Evolutionary conservation across 306 rosid species (phyloP).

Genomic region (Fagus sylvatica): DNA sequence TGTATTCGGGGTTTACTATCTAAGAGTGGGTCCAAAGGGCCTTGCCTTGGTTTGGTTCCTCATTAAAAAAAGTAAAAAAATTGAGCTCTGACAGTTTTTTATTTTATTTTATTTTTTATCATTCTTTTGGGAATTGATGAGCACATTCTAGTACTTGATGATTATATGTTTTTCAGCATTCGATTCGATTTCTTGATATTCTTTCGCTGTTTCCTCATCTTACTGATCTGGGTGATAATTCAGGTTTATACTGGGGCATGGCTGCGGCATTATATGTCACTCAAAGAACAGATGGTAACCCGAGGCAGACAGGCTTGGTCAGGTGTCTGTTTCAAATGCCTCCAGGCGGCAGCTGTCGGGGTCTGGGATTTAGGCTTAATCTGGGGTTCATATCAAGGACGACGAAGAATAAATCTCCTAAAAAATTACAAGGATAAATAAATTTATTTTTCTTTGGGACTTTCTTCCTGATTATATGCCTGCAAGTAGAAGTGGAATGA

Average conservation of each 20-base stretch:
- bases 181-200: not conserved
- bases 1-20: too few species aligned
- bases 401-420: slow-evolving; percentile 9
- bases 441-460: not conserved
- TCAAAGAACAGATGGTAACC: slow-evolving; percentile 44
- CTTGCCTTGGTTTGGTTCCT: too few species aligned
- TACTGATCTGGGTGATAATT: slow-evolving; percentile 17
- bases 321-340: slow-evolving; percentile 77
- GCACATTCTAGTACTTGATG: not conserved
- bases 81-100: not conserved
- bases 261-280: slow-evolving; percentile 69
- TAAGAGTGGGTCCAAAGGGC: too few species aligned
- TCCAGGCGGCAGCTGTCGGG: slow-evolving; percentile 77
- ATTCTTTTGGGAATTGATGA: not conserved
- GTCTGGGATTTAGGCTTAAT: slow-evolving; percentile 47
- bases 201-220: not conserved
- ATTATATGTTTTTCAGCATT: not conserved
- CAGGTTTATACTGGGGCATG: slow-evolving; percentile 85
- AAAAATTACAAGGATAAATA: not conserved
- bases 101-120: not conserved
- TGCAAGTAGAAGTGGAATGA: not conserved
- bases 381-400: not conserved
- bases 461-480: not conserved
- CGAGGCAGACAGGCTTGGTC: slow-evolving; percentile 66
- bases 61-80: too few species aligned